Conservation (phyloP, 306 rosid genomes). For the Cajanus cajan region DNA sequence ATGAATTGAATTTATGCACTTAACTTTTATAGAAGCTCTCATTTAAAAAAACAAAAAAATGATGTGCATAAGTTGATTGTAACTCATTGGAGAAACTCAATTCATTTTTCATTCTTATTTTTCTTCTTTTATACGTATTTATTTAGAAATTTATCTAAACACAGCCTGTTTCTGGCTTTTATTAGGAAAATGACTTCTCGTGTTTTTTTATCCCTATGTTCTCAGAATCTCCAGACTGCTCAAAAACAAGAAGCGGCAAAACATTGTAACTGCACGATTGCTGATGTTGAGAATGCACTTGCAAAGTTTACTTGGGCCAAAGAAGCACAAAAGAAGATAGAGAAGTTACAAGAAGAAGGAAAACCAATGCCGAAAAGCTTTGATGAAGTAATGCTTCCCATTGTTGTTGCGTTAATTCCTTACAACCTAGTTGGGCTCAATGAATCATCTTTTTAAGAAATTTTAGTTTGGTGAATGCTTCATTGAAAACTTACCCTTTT, state of each 20-base stretch:
- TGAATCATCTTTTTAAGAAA: not conserved
- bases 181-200: not conserved
- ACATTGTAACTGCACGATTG: constrained; percentile 66
- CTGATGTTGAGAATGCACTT: constrained; percentile 88
- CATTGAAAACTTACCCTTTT: not conserved
- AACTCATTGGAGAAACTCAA: no score
- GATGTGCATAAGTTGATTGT: no score
- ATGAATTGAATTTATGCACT: no score
- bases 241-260: constrained; percentile 87
- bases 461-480: not conserved
- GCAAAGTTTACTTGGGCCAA: constrained; percentile 89
- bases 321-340: constrained; percentile 81
- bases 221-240: constrained; percentile 54
- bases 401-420: not conserved
- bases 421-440: not conserved
- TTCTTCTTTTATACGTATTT: no score
- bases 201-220: constrained; percentile 25
- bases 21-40: no score
- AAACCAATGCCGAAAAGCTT: constrained; percentile 78
- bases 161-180: not conserved
- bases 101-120: no score
- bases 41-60: no score
- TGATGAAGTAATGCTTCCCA: constrained; percentile 43
- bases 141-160: no score
- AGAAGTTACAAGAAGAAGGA: constrained; percentile 74